Conservation (phyloP, 129 eudicot species). For the Helianthus tuberosus region DNA sequence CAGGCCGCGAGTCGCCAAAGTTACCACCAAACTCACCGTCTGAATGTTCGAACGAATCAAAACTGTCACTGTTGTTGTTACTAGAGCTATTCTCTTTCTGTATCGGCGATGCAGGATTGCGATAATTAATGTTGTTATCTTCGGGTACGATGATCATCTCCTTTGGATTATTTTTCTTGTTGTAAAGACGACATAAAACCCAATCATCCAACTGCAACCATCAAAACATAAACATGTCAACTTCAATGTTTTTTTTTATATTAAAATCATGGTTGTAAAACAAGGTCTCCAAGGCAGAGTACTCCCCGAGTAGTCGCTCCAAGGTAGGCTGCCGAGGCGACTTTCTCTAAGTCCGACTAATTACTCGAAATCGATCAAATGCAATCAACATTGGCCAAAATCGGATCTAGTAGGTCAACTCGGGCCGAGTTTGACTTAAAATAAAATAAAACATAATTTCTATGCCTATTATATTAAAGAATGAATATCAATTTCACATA, state of each 20-base stretch:
- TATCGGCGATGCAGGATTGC: slow-evolving; percentile 5
- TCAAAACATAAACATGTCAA: slow-evolving; percentile 10
- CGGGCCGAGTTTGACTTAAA: too few species aligned
- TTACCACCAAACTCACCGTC: slow-evolving; percentile 33
- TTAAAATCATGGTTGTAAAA: too few species aligned
- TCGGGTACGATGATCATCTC: slow-evolving; percentile 17
- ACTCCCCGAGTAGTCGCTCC: too few species aligned
- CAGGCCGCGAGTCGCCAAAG: neutral
- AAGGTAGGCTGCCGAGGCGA: too few species aligned
- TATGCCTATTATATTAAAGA: too few species aligned
- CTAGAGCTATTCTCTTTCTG: slow-evolving; percentile 19
- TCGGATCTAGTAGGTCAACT: too few species aligned
- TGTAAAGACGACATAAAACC: slow-evolving; percentile 44
- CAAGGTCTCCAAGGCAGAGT: too few species aligned
- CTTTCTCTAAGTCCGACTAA: too few species aligned
- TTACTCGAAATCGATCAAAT: too few species aligned
- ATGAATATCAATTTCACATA: too few species aligned
- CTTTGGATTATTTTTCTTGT: slow-evolving; percentile 36
- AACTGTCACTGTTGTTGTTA: slow-evolving; percentile 28
- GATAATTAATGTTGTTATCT: neutral
- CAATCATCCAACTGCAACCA: slow-evolving; percentile 38
- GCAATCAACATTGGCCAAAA: too few species aligned
- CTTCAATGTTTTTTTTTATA: neutral
- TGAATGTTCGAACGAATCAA: slow-evolving; percentile 26
- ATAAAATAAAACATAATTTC: too few species aligned